Percentiles rank a stretch among this genome's conserved stretches.
phyloP scores from a whole-genome alignment of 2,329 filamentous ascomycete genomes.

The Cercospora zeae-maydis region DNA sequence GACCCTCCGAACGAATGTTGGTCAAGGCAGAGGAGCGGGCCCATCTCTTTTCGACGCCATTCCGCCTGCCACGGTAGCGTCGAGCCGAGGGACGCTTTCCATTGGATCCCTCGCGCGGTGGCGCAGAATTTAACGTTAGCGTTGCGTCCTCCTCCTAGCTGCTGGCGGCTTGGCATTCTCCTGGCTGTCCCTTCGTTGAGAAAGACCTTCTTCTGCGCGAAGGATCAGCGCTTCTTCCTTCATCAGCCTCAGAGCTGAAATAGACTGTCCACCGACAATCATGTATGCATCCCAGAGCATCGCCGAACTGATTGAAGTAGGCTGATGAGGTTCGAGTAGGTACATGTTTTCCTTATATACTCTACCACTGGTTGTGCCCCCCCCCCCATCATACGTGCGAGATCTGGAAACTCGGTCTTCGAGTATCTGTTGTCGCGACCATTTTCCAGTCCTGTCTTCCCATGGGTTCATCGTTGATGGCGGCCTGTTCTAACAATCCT shows the following conservation, averaged over 20 bases:
- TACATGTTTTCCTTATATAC: not conserved
- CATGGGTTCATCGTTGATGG: constrained; percentile 3
- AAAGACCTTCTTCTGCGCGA: not conserved
- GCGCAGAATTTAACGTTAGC: not conserved
- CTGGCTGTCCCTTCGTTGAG: not conserved
- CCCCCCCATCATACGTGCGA: not conserved
- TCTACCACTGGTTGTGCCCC: not conserved
- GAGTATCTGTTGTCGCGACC: constrained; percentile 10
- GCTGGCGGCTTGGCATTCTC: not conserved
- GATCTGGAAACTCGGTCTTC: constrained; percentile 7
- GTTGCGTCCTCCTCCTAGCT: not conserved
- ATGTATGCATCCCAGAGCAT: not conserved
- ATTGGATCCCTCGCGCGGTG: not conserved
- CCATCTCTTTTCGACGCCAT: constrained; percentile 2
- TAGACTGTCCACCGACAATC: not conserved
- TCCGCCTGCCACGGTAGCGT: constrained; percentile 9
- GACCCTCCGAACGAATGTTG: not conserved
- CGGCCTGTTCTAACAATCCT: constrained; percentile 3
- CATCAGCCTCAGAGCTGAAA: not conserved
- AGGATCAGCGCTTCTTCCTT: not conserved
- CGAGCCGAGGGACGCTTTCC: not conserved
- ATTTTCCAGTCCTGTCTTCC: constrained; percentile 2
- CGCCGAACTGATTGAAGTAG: not conserved
- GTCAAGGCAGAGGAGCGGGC: constrained; percentile 6
- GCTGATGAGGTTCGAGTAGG: not conserved